Conservation (phyloP, 2,329 filamentous ascomycete species). For the Fusarium mangiferae region DNA sequence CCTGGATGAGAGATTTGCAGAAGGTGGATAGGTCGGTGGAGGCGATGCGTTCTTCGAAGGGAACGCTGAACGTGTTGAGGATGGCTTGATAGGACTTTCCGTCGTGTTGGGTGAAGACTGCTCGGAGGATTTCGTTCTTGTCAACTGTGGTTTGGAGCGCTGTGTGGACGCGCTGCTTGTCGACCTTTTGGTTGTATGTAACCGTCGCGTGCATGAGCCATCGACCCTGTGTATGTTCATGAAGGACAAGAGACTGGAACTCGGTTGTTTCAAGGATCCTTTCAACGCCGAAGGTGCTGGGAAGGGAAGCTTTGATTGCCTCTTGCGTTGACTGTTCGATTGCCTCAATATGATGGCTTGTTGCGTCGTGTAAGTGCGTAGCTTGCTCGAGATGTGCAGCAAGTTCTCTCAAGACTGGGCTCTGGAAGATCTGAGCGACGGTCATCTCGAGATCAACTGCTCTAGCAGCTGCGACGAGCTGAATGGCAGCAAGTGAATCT, state of each 20-base stretch:
- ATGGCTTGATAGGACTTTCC: not conserved
- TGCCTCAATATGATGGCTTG: not conserved
- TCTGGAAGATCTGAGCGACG: not conserved
- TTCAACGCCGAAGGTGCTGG: accelerated
- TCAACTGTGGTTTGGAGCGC: not conserved
- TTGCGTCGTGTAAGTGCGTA: accelerated
- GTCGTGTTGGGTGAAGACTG: not conserved
- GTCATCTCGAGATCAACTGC: not conserved
- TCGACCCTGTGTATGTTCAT: not conserved
- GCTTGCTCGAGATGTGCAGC: not conserved
- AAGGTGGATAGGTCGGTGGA: not conserved
- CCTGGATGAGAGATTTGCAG: not conserved
- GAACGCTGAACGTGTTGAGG: not conserved
- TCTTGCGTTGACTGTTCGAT: not conserved
- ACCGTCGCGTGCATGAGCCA: not conserved
- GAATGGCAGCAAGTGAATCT: not conserved
- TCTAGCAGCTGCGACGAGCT: not conserved
- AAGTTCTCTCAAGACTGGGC: not conserved
- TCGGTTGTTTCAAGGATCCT: not conserved
- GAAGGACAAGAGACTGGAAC: not conserved
- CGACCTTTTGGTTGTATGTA: not conserved
- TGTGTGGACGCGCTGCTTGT: not conserved
- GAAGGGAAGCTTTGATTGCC: accelerated
- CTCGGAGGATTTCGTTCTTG: not conserved
- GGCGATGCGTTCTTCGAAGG: not conserved